Conservation (phyloP, 768 basidiomycete species). For the Kwoniella botswanensis region DNA sequence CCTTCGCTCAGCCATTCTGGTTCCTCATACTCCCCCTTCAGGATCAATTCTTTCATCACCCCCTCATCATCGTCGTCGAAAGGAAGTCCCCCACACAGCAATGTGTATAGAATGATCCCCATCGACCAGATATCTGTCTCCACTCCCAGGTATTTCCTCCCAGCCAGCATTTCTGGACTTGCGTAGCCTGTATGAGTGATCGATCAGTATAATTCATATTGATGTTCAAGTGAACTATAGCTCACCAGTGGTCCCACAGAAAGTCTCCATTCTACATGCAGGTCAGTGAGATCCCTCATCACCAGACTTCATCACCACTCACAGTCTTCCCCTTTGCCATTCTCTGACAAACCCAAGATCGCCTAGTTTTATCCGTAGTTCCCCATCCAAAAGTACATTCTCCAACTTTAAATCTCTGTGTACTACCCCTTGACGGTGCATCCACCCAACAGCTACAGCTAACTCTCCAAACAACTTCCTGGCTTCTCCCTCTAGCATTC, state of each 20-base stretch:
- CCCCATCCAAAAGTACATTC: slow-evolving; percentile 89
- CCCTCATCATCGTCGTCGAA: slow-evolving; percentile 82
- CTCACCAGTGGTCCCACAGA: slow-evolving; percentile 88
- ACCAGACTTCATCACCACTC: slow-evolving; percentile 15
- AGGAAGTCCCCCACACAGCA: slow-evolving; percentile 85
- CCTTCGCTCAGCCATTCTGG: slow-evolving; percentile 89
- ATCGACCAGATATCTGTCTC: slow-evolving; percentile 97
- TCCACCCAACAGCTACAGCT: slow-evolving; percentile 87
- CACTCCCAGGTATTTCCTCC: slow-evolving; percentile 83
- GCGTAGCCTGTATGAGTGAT: slow-evolving; percentile 63
- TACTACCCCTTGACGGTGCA: slow-evolving; percentile 90
- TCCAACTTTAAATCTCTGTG: slow-evolving; percentile 97
- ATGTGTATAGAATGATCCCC: slow-evolving; percentile 86
- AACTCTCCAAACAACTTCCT: slow-evolving; percentile 92
- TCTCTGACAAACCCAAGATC: slow-evolving; percentile 96
- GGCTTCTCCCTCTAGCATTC: slow-evolving; percentile 81
- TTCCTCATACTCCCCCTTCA: slow-evolving; percentile 84
- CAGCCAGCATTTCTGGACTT: slow-evolving; percentile 87
- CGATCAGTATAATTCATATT: slow-evolving; percentile 1
- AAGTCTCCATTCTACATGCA: slow-evolving; percentile 82
- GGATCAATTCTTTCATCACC: slow-evolving; percentile 81
- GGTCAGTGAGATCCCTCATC: slow-evolving; percentile 62
- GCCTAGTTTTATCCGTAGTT: slow-evolving; percentile 87
- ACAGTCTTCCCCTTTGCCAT: slow-evolving; percentile 60
- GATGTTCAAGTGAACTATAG: background rate